Base-by-base conservation (phyloP, 2,329 filamentous ascomycete genomes). In the Cladosporium sp. region DNA sequence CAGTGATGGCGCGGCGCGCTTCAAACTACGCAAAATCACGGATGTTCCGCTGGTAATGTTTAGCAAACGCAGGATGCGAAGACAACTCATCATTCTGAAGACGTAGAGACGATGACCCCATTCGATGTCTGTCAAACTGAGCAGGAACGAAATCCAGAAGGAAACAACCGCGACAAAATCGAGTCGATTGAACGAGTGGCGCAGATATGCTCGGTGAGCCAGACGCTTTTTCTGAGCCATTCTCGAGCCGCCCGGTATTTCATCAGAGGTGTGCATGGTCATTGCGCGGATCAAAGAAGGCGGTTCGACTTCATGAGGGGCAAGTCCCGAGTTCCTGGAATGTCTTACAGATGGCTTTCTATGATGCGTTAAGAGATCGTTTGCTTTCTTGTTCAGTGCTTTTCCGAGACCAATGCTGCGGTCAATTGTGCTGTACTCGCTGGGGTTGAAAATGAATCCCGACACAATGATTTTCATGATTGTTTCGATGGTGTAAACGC, bases 81-180 rank as follows among this genome's bases (percentile, higher is more conserved):
- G 80, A 73, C 91, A 97, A 69, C 92, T 96, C 59, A 99, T 80
- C 95, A 99, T 99, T 57, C 90, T 87, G 73, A 99, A 99, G 7
- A 97, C 83, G 66, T 91, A 96, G 7, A 97, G 73, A 68, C 95
- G 90, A 53, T 85, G 80, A 2, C 73, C 68, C 60, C 81, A 80
- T 69, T 97, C 90, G 19, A 91, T 70, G 0, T 87, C 85, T 10
- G 83, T 81, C 17, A 92, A 74, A 32, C 85, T 83, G 51, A 99
- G 78, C 10, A 84, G 71, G 67, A 97, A 94, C 1, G 90, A 87
- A 58, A 96, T 87, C 94, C 94, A 99, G 73, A 91, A 99, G 0
- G 93, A 88, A n/a, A 94, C 80, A 7, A 99, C 89, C 1, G 94
- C 95, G 54, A 99, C 79, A 72, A 97, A 97, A 71, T 99, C 94